A percentile compares a stretch with the other conserved stretches of the same genome.
phyloP scores from a whole-genome alignment of 2,329 filamentous ascomycete species.

The Penicillium vulpinum region DNA sequence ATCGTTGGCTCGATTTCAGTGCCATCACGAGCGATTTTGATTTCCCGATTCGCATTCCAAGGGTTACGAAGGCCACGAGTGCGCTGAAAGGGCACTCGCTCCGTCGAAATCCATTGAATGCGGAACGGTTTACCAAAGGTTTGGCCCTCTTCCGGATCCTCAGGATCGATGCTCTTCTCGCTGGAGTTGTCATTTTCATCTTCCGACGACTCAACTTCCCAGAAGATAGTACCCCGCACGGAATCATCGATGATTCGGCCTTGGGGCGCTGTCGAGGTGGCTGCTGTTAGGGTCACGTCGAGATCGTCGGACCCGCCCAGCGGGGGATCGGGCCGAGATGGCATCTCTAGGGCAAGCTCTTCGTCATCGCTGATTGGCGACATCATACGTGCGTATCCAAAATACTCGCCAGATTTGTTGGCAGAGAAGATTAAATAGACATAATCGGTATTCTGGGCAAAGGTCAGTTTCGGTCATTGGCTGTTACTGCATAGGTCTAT shows the following conservation, averaged over 20 bases:
- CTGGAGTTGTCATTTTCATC: slow-evolving; percentile 40
- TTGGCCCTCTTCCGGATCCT: slow-evolving; percentile 55
- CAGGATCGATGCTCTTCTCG: slow-evolving; percentile 49
- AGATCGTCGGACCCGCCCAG: slow-evolving; percentile 66
- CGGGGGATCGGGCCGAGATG: slow-evolving; percentile 60
- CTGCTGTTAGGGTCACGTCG: slow-evolving; percentile 75
- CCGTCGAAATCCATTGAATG: slow-evolving; percentile 85
- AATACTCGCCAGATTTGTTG: slow-evolving; percentile 97
- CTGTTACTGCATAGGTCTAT: not conserved
- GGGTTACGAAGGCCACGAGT: slow-evolving; percentile 85
- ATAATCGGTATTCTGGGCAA: slow-evolving; percentile 68
- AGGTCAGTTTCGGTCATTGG: not conserved
- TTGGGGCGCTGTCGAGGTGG: slow-evolving; percentile 74
- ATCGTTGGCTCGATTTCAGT: slow-evolving; percentile 86
- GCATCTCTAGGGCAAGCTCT: slow-evolving; percentile 67
- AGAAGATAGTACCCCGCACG: slow-evolving; percentile 92
- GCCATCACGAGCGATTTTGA: slow-evolving; percentile 93
- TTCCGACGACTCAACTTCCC: slow-evolving; percentile 72
- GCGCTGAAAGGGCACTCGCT: slow-evolving; percentile 80
- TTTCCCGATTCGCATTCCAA: slow-evolving; percentile 92
- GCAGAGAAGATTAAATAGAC: slow-evolving; percentile 94
- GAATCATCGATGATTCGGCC: slow-evolving; percentile 92
- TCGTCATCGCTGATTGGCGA: slow-evolving; percentile 80
- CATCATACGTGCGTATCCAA: slow-evolving; percentile 88
- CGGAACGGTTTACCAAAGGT: slow-evolving; percentile 89